Evolutionary conservation across 1,284 basidiomycete genomes (phyloP).

Genomic region (Apiotrichum sp.): DNA sequence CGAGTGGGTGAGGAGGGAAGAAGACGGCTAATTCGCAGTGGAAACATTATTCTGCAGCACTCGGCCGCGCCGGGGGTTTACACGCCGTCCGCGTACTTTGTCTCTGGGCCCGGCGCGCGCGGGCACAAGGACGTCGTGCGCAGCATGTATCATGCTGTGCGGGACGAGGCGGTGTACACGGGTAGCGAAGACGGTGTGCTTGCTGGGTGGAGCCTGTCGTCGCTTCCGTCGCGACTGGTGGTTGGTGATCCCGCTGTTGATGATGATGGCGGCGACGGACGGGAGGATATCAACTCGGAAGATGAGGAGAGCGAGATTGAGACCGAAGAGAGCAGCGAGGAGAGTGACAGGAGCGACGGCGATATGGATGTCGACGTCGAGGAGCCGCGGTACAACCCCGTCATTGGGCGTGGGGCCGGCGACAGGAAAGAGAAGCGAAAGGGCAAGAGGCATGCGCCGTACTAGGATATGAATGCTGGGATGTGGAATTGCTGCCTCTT

Average conservation of each 20-base stretch:
- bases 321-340: slow-evolving; percentile 24
- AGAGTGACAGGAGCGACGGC: slow-evolving; percentile 4
- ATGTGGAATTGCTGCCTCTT: too few relatives aligned
- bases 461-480: slow-evolving; percentile 1
- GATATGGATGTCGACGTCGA: slow-evolving; percentile 10
- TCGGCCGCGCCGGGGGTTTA: slow-evolving; percentile 19
- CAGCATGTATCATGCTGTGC: slow-evolving; percentile 40
- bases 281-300: slow-evolving; percentile 27
- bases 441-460: slow-evolving; percentile 16
- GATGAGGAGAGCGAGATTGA: slow-evolving; percentile 40
- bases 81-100: slow-evolving; percentile 39
- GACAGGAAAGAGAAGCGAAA: slow-evolving; percentile 1
- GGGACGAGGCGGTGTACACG: slow-evolving; percentile 44
- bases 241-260: slow-evolving; percentile 41
- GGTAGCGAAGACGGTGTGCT: slow-evolving; percentile 47
- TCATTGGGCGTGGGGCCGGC: slow-evolving; percentile 1
- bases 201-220: slow-evolving; percentile 43
- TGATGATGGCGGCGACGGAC: slow-evolving; percentile 34
- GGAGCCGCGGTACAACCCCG: slow-evolving; percentile 2
- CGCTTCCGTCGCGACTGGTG: slow-evolving; percentile 25
- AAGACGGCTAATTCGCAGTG: slow-evolving; percentile 22
- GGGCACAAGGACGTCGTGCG: slow-evolving; percentile 47
- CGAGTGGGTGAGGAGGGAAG: slow-evolving; percentile 27
- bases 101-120: slow-evolving; percentile 28
- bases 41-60: slow-evolving; percentile 44